Evolutionary conservation across 495 filamentous ascomycete species (phyloP), one percentile per base, ranked within the genome.

Genomic region (Lophium mytilinum): DNA sequence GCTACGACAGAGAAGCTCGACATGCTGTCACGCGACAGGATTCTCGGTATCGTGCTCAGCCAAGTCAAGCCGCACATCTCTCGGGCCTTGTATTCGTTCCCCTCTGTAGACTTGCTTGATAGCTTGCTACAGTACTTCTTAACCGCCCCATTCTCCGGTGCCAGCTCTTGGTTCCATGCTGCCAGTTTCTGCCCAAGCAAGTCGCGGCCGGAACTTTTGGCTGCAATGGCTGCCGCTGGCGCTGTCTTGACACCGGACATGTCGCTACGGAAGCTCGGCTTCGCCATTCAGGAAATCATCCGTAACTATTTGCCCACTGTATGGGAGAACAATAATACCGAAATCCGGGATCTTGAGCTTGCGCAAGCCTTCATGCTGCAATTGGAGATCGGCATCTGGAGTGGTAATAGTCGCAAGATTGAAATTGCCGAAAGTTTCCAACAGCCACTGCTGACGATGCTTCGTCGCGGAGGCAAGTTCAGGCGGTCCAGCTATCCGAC

Each of bases 371-470:
- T 78, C 50, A 69, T 81, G 12, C 56, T 86, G 21, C 65, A 72
- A 1, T 72, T 84, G 4, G 79, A 84, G 49, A 71, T 85, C 37
- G 80, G 80, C 0, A 70, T 87, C 9, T 87, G 84, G 84, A 84
- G 81, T 50, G 84, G 83, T 1, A 83, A 82, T 55, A 76, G 80
- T 45, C 68, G 84, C n/a, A 82, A 82, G 60, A 85, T 84, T 61
- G 84, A 87, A 64, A 80, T 87, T 37, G 79, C 83, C 2, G 83
- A 86, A 56, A 83, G 81, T 58, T 80, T 79, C 60, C 67, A 73
- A 30, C 73, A 78, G 37, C 72, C 76, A 14, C 57, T 81, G 1
- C 58, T 79, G 1, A 81, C 79, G 5, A 75, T 80, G 61, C 53
- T 71, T 61, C 65, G 46, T 18, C 65, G 64, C 52, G 69, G 43